Evolutionary conservation across 495 filamentous ascomycete species (phyloP).

Genomic region (Cudoniella acicularis): DNA sequence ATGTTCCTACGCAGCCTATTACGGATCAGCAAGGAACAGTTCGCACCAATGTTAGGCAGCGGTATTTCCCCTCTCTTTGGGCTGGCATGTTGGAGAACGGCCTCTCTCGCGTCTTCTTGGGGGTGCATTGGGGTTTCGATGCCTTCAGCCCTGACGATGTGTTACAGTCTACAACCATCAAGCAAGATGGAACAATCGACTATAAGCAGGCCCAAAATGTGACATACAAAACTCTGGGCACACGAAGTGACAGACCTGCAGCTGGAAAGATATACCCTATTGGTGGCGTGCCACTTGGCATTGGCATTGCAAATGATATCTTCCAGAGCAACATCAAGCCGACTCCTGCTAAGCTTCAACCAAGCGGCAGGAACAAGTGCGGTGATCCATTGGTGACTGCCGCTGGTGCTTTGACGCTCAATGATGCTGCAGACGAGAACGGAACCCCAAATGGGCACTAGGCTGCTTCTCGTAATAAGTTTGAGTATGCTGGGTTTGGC

Average conservation of each 20-base stretch:
- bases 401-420: too few species aligned
- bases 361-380: conserved; percentile 21
- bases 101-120: conserved; percentile 31
- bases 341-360: conserved; percentile 25
- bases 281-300: conserved; percentile 35
- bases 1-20: conserved; percentile 29
- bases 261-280: conserved; percentile 29
- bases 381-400: too few species aligned
- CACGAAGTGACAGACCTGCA: conserved; percentile 21
- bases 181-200: conserved; percentile 17
- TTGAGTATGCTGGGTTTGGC: too few species aligned
- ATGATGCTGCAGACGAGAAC: too few species aligned
- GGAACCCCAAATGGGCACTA: too few species aligned
- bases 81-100: conserved; percentile 34
- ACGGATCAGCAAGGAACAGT: conserved; percentile 30
- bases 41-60: conserved; percentile 22
- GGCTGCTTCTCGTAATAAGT: too few species aligned
- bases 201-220: conserved; percentile 26
- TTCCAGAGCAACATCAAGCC: conserved; percentile 28
- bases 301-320: conserved; percentile 36
- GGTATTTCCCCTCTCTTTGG: conserved; percentile 27
- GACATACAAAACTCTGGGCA: conserved; percentile 22
- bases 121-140: conserved; percentile 36
- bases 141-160: conserved; percentile 29
- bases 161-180: conserved; percentile 12